Evolutionary conservation across 2,329 filamentous ascomycete genomes (phyloP), one percentile per base, ranked within the genome.

Genomic region (Pestalotiopsis sp.): DNA sequence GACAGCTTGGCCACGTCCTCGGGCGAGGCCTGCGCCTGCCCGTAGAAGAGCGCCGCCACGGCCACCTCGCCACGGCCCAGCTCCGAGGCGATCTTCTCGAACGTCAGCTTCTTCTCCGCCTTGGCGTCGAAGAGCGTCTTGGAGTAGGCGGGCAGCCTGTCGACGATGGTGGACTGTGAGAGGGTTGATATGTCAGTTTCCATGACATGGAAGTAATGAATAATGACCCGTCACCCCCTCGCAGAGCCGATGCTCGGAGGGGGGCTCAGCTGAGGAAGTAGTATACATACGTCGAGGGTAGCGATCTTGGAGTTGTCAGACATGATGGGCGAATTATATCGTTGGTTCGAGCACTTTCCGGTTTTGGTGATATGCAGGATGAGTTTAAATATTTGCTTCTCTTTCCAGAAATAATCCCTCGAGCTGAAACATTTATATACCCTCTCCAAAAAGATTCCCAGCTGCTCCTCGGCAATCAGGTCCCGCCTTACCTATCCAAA

Each of bases 11-110:
- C 80, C 72, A 85, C 75, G 70, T 96, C 93, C 71, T 93, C 91
- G 0, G 87, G 76, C 0, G 90, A 92, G 1, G 93, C 92, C 74
- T 89, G 89, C 5, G 92, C 90, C 79, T 96, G 93, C 38, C 95
- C 95, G 79, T 97, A 97, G 86, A 98, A 98, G 71, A 97, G 84
- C 2, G 94, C 94, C 2, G 95, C 95, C 3, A 92, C 89, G 56
- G 93, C 93, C 57, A 97, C 93, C 82, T 97, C 93, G 77, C 91
- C 90, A 71, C 94, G 92, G 71, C 90, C 90, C 67, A 97, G 86
- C 38, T 90, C 85, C 73, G 90, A 82, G 65, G 89, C 93, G 75
- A 98, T 94, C 58, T 88, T 82, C 78, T 94, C 93, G 78, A 97
- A 98, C 75, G 86, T 93, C 45, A 97, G 87, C 72, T 89, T 86